Base-by-base conservation (phyloP, 78 protist genomes). In the Mantamonas sphyraenae region DNA sequence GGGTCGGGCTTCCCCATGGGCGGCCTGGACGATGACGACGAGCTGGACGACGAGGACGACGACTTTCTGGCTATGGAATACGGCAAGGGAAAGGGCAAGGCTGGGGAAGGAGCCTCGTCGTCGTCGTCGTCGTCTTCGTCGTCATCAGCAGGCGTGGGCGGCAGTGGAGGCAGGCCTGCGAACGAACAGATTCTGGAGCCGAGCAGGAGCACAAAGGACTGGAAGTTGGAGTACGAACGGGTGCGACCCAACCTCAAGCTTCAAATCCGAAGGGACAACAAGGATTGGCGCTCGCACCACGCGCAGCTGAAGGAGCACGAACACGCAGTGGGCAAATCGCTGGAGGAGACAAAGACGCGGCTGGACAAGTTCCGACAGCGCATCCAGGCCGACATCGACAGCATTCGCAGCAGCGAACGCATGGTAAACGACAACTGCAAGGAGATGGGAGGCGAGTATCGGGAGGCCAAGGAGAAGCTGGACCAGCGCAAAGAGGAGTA, bases 241-340 rank as follows among this genome's bases (percentile, higher is more conserved):
- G 69, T 64, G 42, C 2, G n/a, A 40, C 69, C 69, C 26, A 53
- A 43, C 40, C 57, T 64, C 58, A 64, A 64, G 57, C 60, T 2
- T 16, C 35, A 7, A 31, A 19, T 63, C 30, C n/a, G 30, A 14
- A 42, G 58, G 12, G 69, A 64, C 57, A n/a, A n/a, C 26, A 64
- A 64, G 69, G 69, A 64, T 53, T 64, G 69, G 69, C 69, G 69
- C 58, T 42, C 58, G 58, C 58, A 51, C 58, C 9, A n/a, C 58
- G 58, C 24, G 58, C 58, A 51, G 58, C 16, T 30, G n/a, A 17
- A 24, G 31, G 31, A 2, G 7, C 58, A 51, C 58, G 33, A 51
- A 9, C 19, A 24, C n/a, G 30, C 30, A 14, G 58, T 51, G 19
- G 3, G 1, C 30, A 14, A 51, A 30, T 14, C n/a, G 14, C 1